A percentile compares a stretch with the other conserved stretches of the same genome.
phyloP scores from a whole-genome alignment of 208 protist genomes.

The Leishmania major region DNA sequence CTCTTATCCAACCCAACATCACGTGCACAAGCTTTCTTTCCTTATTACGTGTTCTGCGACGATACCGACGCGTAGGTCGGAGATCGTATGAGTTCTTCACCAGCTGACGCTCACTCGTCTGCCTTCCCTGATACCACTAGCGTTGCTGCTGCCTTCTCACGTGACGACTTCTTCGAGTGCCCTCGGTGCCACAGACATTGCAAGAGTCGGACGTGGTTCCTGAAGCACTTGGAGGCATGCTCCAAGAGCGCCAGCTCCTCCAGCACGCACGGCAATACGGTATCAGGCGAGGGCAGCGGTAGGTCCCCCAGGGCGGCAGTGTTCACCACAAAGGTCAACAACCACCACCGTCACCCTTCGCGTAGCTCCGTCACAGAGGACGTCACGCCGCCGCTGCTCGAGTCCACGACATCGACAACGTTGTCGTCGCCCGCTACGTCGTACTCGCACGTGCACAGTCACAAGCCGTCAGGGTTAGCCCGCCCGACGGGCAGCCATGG shows the following conservation, averaged over 20 bases:
- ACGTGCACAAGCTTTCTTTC: background rate
- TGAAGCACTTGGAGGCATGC: conserved; percentile 34
- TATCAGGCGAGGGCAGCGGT: conserved; percentile 15
- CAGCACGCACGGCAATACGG: background rate
- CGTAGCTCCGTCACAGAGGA: conserved; percentile 15
- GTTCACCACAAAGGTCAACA: background rate
- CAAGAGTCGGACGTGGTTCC: conserved; percentile 32
- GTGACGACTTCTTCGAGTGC: conserved; percentile 21
- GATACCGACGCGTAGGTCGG: background rate
- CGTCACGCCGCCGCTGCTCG: conserved; percentile 2
- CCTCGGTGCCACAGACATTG: conserved; percentile 26
- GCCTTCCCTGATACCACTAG: conserved; percentile 3
- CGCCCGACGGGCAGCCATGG: background rate
- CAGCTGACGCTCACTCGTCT: conserved; percentile 3
- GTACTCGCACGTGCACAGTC: conserved; percentile 2
- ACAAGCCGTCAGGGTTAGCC: background rate
- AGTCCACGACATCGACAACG: conserved; percentile 9
- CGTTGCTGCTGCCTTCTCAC: background rate
- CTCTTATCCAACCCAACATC: background rate
- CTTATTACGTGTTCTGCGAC: background rate
- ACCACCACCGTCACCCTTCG: conserved; percentile 5
- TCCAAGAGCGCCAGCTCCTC: conserved; percentile 5
- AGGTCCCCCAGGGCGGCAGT: background rate
- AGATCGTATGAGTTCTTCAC: conserved; percentile 17
- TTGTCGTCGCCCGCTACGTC: conserved; percentile 4